Evolutionary conservation across 2,329 filamentous ascomycete genomes (phyloP), one percentile per base, ranked within the genome.

Genomic region (Ascosphaera apis): DNA sequence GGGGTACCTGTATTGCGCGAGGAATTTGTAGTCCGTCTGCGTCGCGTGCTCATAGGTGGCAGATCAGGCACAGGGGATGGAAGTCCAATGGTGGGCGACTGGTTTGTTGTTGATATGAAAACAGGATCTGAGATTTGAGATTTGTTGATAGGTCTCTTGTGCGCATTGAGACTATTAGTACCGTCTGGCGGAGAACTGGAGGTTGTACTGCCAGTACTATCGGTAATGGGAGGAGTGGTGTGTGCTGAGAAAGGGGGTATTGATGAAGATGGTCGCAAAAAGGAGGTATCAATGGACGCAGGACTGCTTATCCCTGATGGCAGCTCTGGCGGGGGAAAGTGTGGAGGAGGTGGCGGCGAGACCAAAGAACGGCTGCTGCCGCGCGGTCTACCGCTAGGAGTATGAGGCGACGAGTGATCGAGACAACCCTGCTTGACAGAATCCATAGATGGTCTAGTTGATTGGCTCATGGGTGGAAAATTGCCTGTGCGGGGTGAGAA

Each of bases 71-170:
- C 65, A n/a, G 60, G 47, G 5, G 27, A 12, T 30, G 68, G 67
- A 8, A 74, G 56, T 25, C 64, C 65, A 25, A 72, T 57, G 0
- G 65, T 65, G 33, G 70, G 67, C 18, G 72, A 61, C 32, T 66
- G 65, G 2, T 65, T 69, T 3, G 69, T 73, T 7, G 59, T 56
- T 3, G 58, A 61, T 7, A 62, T 47, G 34, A 62, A 56, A 2
- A 54, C 60, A 0, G 71, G 71, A 44, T 75, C 70, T 2, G 68
- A 72, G 35, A 76, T 76, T 39, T 67, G 63, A 9, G 59, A 55
- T 50, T 76, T 76, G 41, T 65, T 64, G 34, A 75, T 58, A 0
- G 63, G 59, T 44, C 65, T 65, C 54, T 72, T 74, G 27, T 67
- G 61, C 17, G 36, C 37, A 36, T 36, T 39, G 4, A 55, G 49